Base-by-base conservation (phyloP, 495 filamentous ascomycete species). In the Aspergillus olivimuriae region DNA sequence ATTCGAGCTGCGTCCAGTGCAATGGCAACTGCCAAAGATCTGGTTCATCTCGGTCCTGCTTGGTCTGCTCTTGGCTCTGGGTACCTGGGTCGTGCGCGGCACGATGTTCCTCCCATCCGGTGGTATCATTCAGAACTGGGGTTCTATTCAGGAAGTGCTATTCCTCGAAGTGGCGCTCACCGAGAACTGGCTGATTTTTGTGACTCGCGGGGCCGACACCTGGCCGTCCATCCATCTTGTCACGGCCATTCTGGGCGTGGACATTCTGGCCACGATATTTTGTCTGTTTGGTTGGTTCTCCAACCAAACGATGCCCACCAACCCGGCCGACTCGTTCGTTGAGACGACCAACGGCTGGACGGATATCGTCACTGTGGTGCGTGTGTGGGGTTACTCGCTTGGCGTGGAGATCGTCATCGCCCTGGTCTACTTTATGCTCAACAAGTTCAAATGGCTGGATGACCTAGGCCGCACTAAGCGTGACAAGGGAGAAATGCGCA, bases 141-240 rank as follows among this genome's bases (percentile, higher is more conserved):
- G 80, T 35, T 74, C 73, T 10, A 75, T 84, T 20, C 82, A 86
- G 59, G 80, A 82, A 62, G 77, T 86, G 18, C 64, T 86, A 11
- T 85, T 86, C 69, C 61, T 86, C 26, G 77, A 86, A 61, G 74
- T 86, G 24, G 77, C 82, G 1, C 70, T 86, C 20, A 86, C 82
- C 4, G 82, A 86, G 56, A 86, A 86, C 55, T 86, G 82, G 82
- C 74, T 86, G 33, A 86, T 86, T 43, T 86, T 86, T 57, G 81
- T 86, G 36, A 86, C 82, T 20, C 76, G 82, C 39, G 82, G 82
- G 35, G 74, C 68, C 24, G 69, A 79, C 31, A 84, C 80, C 11
- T 80, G 73, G 68, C 82, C 82, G 22, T 83, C 81, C 2, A 78
- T 81, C 60, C 80, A 83, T 46, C 66, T 86, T 11, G 73, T 85